Base-by-base conservation (phyloP, 371 early-diverging fungal genomes). In the Rhizomucor miehei region DNA sequence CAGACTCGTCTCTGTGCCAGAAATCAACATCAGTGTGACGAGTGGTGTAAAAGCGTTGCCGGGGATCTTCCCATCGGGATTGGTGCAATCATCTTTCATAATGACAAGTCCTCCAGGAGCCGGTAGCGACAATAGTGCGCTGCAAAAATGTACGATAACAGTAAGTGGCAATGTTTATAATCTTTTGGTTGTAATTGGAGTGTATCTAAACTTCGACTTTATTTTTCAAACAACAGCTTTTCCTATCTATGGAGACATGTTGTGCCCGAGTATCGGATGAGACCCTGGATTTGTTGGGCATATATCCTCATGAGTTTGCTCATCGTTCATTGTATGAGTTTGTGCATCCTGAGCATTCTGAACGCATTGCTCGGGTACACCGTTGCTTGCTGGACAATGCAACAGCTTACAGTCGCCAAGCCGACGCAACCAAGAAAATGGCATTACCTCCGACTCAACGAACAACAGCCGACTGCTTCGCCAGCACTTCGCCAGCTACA, bases 261-360 rank as follows among this genome's bases (percentile, higher is more conserved):
- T 83, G 82, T 56, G 84, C 83, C 1, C 69, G 77, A 21, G 79
- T 76, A 36, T 80, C 84, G 5, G 78, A 80, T 52, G 80, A 82
- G 47, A 71, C 73, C 0, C 69, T 72, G 16, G 71, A 67, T 16
- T 48, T 71, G 14, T 76, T 82, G 80, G 84, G 81, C 8, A 79
- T 79, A 45, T 81, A 81, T 45, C 81, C 86, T 0, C 77, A 75
- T 48, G 81, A 85, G 51, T 67, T 85, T 13, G 73, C 80, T 1
- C 75, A 82, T 65, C 77, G 75, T 24, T 72, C 86, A 1, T 56
- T 85, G 21, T 76, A 78, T 51, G 74, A 80, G 8, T 81, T 82
- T 48, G 58, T 85, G 23, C 69, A 66, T 8, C 59, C 63, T 13
- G 71, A 74, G 21, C 80, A 82, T 37, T 59, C 63, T 2, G 63